Percentiles rank a stretch among this genome's conserved stretches.
phyloP scores from a whole-genome alignment of 345 rosid genomes.

The Mercurialis annua region DNA sequence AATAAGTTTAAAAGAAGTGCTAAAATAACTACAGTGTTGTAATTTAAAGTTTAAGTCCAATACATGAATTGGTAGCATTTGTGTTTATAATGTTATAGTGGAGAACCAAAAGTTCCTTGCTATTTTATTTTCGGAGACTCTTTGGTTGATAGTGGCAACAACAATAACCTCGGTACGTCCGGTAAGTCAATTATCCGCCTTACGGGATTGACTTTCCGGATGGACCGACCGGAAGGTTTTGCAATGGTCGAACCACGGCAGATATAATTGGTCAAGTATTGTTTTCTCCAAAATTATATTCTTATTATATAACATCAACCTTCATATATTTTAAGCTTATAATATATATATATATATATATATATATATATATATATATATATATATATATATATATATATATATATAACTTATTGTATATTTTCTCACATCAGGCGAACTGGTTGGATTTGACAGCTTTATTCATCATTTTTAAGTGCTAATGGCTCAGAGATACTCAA shows the following conservation, averaged over 20 bases:
- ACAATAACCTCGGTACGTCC: slow-evolving; percentile 5
- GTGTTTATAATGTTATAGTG: neutral
- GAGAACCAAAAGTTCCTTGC: slow-evolving; percentile 12
- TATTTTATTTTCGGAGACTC: slow-evolving; percentile 27
- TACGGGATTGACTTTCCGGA: slow-evolving; percentile 19
- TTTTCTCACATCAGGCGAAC: slow-evolving; percentile 7
- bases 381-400: neutral
- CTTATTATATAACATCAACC: too few relatives aligned
- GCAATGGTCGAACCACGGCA: slow-evolving; percentile 15
- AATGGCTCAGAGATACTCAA: neutral
- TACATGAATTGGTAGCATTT: neutral
- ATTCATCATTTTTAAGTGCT: slow-evolving; percentile 10
- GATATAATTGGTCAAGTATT: slow-evolving; percentile 8
- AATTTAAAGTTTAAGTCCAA: too few relatives aligned
- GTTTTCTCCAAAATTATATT: too few relatives aligned
- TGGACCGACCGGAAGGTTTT: slow-evolving; percentile 21
- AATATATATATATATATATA: too few relatives aligned
- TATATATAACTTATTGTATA: neutral
- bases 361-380: too few relatives aligned
- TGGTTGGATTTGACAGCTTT: slow-evolving; percentile 5
- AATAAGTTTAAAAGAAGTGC: too few relatives aligned
- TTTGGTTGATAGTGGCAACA: slow-evolving; percentile 16
- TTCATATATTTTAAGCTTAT: too few relatives aligned
- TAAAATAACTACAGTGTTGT: too few relatives aligned
- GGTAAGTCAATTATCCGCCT: slow-evolving; percentile 17